Evolutionary conservation across 1,284 basidiomycete genomes (phyloP).

Genomic region (Irpex lacteus): DNA sequence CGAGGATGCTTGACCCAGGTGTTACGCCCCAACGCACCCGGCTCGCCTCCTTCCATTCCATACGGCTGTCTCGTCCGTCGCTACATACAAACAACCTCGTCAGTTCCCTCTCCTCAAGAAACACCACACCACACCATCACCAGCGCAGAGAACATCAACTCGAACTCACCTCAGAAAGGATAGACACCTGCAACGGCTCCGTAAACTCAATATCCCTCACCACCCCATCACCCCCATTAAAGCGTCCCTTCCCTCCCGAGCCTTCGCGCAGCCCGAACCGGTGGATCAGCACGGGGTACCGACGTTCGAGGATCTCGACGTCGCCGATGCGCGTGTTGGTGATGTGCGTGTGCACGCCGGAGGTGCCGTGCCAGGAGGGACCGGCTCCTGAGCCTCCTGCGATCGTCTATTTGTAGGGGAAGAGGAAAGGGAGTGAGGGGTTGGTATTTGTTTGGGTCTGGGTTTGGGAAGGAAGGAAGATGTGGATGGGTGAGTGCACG

Average conservation of each 20-base stretch:
- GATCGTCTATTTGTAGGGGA: slow-evolving; percentile 77
- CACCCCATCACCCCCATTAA: slow-evolving; percentile 85
- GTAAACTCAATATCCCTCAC: slow-evolving; percentile 87
- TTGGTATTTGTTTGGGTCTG: background rate
- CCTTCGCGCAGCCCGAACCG: slow-evolving; percentile 78
- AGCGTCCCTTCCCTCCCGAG: slow-evolving; percentile 79
- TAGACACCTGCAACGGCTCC: slow-evolving; percentile 83
- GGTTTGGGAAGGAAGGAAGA: background rate
- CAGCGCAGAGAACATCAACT: background rate
- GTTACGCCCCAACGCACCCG: slow-evolving; percentile 78
- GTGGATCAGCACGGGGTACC: slow-evolving; percentile 86
- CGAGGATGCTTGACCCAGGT: slow-evolving; percentile 85
- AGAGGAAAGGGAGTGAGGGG: no score
- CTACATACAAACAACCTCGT: slow-evolving; percentile 33
- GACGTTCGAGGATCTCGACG: slow-evolving; percentile 88
- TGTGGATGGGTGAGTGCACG: slow-evolving; percentile 9
- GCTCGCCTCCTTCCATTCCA: slow-evolving; percentile 84
- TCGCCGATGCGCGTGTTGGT: slow-evolving; percentile 94
- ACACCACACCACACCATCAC: background rate
- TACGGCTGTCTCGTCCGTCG: slow-evolving; percentile 88
- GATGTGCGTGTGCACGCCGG: slow-evolving; percentile 87
- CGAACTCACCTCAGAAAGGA: slow-evolving; percentile 70
- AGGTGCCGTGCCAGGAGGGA: slow-evolving; percentile 86
- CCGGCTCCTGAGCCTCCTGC: slow-evolving; percentile 94
- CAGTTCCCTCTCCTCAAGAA: background rate